Base-by-base conservation (phyloP, 2,329 filamentous ascomycete genomes). In the Botrytis porri region DNA sequence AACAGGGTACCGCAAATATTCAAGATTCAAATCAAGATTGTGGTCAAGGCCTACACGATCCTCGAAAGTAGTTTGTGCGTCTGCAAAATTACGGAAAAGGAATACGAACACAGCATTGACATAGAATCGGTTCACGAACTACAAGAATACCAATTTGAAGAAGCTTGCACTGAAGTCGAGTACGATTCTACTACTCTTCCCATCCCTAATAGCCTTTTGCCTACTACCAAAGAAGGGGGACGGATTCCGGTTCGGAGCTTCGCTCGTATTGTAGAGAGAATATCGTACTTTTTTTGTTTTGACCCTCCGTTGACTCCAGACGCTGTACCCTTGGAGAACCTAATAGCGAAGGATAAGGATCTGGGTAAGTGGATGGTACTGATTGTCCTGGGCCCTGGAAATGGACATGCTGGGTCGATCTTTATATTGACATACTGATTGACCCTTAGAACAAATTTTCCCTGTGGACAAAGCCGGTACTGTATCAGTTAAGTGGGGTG, bases 171-270 rank as follows among this genome's bases (percentile, higher is more conserved):
- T 8, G 35, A 12, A 22, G 35, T 8, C 29, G 16, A 8, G n/a
- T 10, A 14, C 14, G 1, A 4, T 41, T 0, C 35, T 25, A 2
- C 3, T 35, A 14, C 3, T 0, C 0, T 22, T 39, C 22, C 9
- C 2, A 12, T 54, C 7, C 25, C 18, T 29, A 18, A 54, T 14
- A 20, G 6, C 37, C 18, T 4, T 2, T 22, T n/a, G 35, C 35
- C 43, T 20, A 22, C 14, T n/a, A 39, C 45, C 7, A 37, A 14
- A 25, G 48, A 57, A 54, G 45, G 35, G 20, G 20, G 1, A 12
- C 29, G 6, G 3, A 41, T 66, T n/a, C 8, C n/a, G 5, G 25
- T 54, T 35, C 39, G 9, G 25, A 39, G 25, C 16, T 67, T 67
- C 48, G 16, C 18, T 9, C 12, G 37, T 39, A 8, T 7, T 41